Evolutionary conservation across 768 basidiomycete species (phyloP).

Genomic region (Clitopilus hobsonii): DNA sequence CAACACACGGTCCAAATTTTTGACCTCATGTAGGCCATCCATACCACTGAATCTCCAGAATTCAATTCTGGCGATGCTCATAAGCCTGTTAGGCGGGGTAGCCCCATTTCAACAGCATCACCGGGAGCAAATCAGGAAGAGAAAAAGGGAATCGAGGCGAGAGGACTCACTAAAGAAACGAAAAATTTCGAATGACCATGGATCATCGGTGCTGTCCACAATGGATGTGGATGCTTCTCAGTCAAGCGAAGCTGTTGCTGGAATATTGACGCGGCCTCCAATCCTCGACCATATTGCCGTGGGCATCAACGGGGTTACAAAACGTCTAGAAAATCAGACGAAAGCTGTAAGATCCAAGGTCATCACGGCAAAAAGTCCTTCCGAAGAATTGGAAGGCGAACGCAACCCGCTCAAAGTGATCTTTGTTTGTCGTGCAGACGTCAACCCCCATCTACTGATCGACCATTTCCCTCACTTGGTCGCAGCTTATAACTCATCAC

Average conservation of each 20-base stretch:
- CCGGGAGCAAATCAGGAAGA: constrained; percentile 13
- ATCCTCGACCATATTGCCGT: constrained; percentile 46
- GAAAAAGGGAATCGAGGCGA: constrained; percentile 3
- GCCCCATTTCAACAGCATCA: constrained; percentile 45
- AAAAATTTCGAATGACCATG: background rate
- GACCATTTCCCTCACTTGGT: constrained; percentile 75
- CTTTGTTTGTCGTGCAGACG: constrained; percentile 70
- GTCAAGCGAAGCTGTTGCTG: constrained; percentile 1
- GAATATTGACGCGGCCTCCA: constrained; percentile 20
- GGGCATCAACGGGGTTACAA: constrained; percentile 83
- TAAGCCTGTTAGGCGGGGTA: constrained; percentile 47
- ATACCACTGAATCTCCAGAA: constrained; percentile 64
- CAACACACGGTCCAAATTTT: constrained; percentile 5
- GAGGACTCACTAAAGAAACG: background rate
- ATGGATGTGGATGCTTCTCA: background rate
- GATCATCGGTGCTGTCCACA: background rate
- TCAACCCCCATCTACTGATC: constrained; percentile 68
- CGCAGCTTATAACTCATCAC: constrained; percentile 65
- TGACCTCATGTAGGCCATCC: constrained; percentile 46
- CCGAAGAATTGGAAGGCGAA: constrained; percentile 8
- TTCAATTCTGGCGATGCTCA: constrained; percentile 43
- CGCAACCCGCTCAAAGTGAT: constrained; percentile 35
- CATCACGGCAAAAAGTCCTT: constrained; percentile 16
- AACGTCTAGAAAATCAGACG: constrained; percentile 59
- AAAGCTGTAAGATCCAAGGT: constrained; percentile 21